These are phyloP conservation scores for Geranium incanum DNA, from an alignment of 441 rosid genomes.

Conservation along the genomic window DNA sequence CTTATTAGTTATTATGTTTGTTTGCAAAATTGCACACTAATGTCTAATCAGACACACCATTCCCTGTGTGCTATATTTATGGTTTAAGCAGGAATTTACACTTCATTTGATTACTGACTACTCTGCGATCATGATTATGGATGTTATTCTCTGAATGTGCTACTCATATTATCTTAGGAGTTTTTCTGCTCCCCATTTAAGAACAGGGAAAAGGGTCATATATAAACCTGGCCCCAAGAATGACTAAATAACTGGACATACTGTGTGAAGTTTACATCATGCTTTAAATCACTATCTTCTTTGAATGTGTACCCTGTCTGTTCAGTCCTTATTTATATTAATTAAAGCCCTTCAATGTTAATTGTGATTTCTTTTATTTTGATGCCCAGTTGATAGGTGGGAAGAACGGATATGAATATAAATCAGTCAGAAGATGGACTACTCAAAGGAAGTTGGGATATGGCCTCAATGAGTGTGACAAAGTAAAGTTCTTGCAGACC, in stretches of 20 bases:
- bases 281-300: background rate
- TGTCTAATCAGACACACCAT: background rate
- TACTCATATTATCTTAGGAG: too few relatives aligned
- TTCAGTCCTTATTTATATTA: background rate
- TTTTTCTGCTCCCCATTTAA: too few relatives aligned
- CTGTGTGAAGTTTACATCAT: background rate
- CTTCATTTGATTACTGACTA: too few relatives aligned
- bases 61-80: too few relatives aligned
- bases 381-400: conserved; percentile 48
- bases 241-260: background rate
- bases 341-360: background rate
- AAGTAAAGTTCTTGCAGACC: conserved; percentile 34
- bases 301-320: background rate
- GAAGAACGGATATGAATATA: conserved; percentile 41
- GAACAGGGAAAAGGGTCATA: too few relatives aligned
- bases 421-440: conserved; percentile 85
- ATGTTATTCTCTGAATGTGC: too few relatives aligned
- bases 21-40: background rate
- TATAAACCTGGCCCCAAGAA: too few relatives aligned
- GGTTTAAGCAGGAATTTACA: too few relatives aligned
- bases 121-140: too few relatives aligned
- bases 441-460: conserved; percentile 66
- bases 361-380: conserved; percentile 11
- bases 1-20: conserved; percentile 9
- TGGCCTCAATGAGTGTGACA: conserved; percentile 58